Evolutionary conservation across 2,329 filamentous ascomycete species (phyloP).

Genomic region (Colletotrichum sp.): DNA sequence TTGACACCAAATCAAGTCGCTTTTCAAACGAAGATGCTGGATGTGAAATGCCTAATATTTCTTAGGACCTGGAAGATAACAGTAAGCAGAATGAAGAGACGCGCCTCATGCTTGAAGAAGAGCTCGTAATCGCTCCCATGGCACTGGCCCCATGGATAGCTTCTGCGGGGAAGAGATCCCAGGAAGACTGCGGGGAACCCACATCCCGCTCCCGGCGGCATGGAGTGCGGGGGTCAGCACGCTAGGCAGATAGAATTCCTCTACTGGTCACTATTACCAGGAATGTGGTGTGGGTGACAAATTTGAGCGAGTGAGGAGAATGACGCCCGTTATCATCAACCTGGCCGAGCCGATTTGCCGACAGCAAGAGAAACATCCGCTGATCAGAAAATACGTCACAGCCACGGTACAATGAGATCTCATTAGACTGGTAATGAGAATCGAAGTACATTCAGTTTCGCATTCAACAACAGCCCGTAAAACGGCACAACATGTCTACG

Average conservation of each 20-base stretch:
- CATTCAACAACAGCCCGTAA: background rate
- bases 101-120: background rate
- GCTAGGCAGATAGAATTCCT: background rate
- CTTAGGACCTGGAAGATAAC: no score
- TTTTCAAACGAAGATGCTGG: background rate
- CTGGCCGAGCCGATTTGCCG: background rate
- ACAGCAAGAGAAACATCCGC: background rate
- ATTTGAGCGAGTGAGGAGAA: background rate
- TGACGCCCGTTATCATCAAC: background rate
- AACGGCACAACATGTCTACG: rapidly evolving
- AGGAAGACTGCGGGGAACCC: background rate
- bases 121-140: background rate
- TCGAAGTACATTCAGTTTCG: background rate
- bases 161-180: background rate
- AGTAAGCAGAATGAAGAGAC: background rate
- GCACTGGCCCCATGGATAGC: no score
- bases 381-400: no score
- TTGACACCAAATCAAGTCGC: background rate
- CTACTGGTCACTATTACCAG: no score
- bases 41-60: no score
- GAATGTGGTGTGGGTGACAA: background rate
- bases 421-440: background rate
- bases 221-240: background rate
- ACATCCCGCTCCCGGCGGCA: background rate
- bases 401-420: background rate